These are phyloP conservation scores for Phyllosticta citrichinensis DNA, from an alignment of 2,329 filamentous ascomycete genomes.

Conservation along the genomic window DNA sequence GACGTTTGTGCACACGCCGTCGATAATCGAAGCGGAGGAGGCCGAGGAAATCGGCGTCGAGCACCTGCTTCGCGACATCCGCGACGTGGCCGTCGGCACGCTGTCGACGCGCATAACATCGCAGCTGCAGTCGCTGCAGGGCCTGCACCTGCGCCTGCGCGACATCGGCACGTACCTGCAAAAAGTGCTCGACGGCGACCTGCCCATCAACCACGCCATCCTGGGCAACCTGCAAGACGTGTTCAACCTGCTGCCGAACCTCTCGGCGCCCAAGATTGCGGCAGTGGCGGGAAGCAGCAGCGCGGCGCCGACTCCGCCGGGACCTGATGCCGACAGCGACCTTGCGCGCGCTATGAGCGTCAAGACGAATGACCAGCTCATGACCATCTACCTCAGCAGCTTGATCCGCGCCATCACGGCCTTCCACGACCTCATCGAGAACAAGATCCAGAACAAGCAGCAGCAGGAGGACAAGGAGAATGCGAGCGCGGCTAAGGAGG, in stretches of 20 bases:
- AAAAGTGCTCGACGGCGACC: constrained; percentile 84
- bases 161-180: constrained; percentile 94
- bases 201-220: constrained; percentile 95
- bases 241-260: constrained; percentile 95
- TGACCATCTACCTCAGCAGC: constrained; percentile 95
- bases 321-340: constrained; percentile 59
- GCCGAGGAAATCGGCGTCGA: constrained; percentile 98
- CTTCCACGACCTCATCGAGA: constrained; percentile 98
- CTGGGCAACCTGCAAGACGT: constrained; percentile 98
- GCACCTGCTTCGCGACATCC: constrained; percentile 93
- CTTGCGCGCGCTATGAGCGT: constrained; percentile 94
- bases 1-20: constrained; percentile 97
- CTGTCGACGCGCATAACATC: constrained; percentile 94
- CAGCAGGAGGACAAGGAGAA: constrained; percentile 87
- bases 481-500: constrained; percentile 23
- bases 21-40: constrained; percentile 97
- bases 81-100: constrained; percentile 93
- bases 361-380: constrained; percentile 98
- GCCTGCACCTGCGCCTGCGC: constrained; percentile 83
- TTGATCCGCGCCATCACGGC: constrained; percentile 95
- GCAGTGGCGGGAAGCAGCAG: no score
- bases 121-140: constrained; percentile 94
- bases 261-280: constrained; percentile 62
- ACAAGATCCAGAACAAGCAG: constrained; percentile 98
- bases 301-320: constrained; percentile 27